Conservation (phyloP, 768 basidiomycete genomes). For the Leccinum rimulosum region DNA sequence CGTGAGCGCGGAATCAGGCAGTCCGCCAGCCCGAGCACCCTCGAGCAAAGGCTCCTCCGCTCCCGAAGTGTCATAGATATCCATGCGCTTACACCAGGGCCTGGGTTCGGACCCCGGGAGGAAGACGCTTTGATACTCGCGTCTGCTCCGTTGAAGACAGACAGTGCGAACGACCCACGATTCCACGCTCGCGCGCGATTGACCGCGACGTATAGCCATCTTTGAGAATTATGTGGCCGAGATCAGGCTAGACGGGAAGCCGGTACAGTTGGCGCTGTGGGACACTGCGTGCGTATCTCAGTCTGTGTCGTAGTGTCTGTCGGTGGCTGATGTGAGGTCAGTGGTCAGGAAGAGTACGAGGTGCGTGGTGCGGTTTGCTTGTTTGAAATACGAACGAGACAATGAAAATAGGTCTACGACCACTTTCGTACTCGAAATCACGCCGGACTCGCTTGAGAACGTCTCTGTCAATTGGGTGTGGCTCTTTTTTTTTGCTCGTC, state of each 20-base stretch:
- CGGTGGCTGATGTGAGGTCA: conserved; percentile 29
- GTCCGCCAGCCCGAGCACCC: neutral
- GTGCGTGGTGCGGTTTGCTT: conserved; percentile 35
- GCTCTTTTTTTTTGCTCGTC: neutral
- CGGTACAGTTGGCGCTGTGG: conserved; percentile 96
- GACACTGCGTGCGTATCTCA: conserved; percentile 84
- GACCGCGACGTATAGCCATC: conserved; percentile 48
- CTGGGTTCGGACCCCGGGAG: too few species aligned
- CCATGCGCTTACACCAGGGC: too few species aligned
- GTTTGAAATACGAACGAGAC: neutral
- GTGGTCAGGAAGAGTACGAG: conserved; percentile 99
- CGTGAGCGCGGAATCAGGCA: neutral
- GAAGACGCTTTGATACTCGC: too few species aligned
- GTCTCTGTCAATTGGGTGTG: conserved; percentile 76
- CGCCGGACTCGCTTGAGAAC: conserved; percentile 95
- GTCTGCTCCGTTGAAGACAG: conserved; percentile 5
- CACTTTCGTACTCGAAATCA: conserved; percentile 96
- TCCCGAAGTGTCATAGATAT: conserved; percentile 46
- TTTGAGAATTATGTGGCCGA: conserved; percentile 99
- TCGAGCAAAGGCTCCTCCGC: conserved; percentile 31
- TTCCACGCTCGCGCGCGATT: conserved; percentile 25
- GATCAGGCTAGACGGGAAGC: conserved; percentile 95
- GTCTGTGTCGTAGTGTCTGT: neutral
- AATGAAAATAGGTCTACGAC: conserved; percentile 69
- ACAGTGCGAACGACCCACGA: conserved; percentile 61